Base-by-base conservation (phyloP, 2,329 filamentous ascomycete species). In the Fusarium musae region DNA sequence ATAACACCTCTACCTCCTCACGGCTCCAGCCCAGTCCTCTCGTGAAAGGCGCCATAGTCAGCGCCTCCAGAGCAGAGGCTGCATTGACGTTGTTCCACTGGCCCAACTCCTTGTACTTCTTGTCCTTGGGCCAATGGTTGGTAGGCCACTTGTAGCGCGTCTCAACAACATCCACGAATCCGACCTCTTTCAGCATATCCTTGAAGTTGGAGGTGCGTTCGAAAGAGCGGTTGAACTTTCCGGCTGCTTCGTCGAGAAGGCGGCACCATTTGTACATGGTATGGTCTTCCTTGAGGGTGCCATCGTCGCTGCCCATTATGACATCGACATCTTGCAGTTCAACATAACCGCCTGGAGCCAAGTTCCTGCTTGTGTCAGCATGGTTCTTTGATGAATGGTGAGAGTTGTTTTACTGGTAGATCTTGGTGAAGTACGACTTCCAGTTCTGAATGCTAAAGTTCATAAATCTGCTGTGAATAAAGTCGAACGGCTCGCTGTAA, bases 131-230 rank as follows among this genome's bases (percentile, higher is more conserved):
- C 87, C 87, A 89, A 9, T 81, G 78, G 68, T 85, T 86, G 52
- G 83, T 81, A 1, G 87, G 87, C 78, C 87, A 84, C 75, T 85
- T 85, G 74, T 82, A 85, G 11, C 84, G 77, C 5, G 82, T 79
- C 72, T 88, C 84, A 1, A 79, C 76, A 0, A 90, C 82, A 66
- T 88, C 82, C 47, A 82, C 79, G 66, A 90, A 90, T 1, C 89
- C 88, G 0, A 84, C 85, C 21, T 85, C 84, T 16, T 78, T 75
- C 58, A 90, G 79, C 44, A 83, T 79, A 10, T 73, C 43, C 42
- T 77, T 79, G 19, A 75, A 69, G 6, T 72, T 60, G 11, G 69
- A 46, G 0, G 75, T 79, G 8, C 69, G 74, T 9, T 68, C 65
- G 12, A 81, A 73, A 0, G 77, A 72, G 3, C 81, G 77, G 1